Evolutionary conservation across 2,329 filamentous ascomycete genomes (phyloP).

Genomic region (Elsinoe necatrix): DNA sequence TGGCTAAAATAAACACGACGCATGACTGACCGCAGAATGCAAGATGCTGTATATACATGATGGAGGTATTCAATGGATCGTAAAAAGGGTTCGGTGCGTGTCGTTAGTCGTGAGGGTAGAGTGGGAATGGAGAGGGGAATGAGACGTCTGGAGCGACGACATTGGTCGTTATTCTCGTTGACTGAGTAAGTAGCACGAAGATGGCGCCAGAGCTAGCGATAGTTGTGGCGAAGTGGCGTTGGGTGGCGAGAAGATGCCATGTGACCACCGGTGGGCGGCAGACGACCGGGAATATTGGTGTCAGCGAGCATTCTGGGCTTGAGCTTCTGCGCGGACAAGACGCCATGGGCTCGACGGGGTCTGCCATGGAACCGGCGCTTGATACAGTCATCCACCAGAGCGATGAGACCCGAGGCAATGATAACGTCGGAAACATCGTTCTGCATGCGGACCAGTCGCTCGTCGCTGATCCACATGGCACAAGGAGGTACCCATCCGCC

Average conservation of each 20-base stretch:
- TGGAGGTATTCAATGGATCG: not conserved
- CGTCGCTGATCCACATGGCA: conserved; percentile 81
- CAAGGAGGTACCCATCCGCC: conserved; percentile 88
- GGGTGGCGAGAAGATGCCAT: conserved; percentile 6
- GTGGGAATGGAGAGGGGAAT: not conserved
- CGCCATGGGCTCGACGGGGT: conserved; percentile 42
- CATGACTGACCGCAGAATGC: not conserved
- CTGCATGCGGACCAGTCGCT: conserved; percentile 56
- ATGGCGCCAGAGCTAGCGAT: not conserved
- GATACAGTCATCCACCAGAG: conserved; percentile 86
- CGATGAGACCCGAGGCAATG: conserved; percentile 78
- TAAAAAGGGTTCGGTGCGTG: not conserved
- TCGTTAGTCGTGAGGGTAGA: not conserved
- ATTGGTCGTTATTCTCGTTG: not conserved
- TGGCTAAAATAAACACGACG: not conserved
- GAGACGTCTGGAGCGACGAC: not conserved
- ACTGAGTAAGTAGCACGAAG: too few relatives aligned
- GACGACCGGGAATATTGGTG: not conserved
- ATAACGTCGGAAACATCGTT: conserved; percentile 85
- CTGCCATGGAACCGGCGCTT: conserved; percentile 62
- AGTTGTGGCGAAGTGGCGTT: conserved; percentile 16
- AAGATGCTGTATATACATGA: not conserved
- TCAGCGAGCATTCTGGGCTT: conserved; percentile 43
- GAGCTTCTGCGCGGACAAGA: conserved; percentile 37
- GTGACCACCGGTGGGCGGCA: not conserved